Evolutionary conservation across 257 asterid genomes (phyloP), one percentile per base, ranked within the genome.

Genomic region (Cordia subcordata): DNA sequence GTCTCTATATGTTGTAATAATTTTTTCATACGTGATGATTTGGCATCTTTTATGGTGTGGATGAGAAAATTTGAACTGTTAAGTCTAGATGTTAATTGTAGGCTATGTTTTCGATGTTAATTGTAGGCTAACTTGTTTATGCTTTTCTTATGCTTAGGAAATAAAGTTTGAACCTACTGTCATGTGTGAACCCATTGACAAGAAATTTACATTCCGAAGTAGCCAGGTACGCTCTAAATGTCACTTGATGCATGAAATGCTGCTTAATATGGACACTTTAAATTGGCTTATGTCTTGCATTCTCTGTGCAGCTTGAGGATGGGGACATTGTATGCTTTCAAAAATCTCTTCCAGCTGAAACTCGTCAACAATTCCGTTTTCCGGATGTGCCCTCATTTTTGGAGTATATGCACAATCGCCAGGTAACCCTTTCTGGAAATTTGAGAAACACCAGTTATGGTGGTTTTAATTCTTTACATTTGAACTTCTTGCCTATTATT

Each of bases 271-370:
- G 35, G 35, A 6, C 35, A 14, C 59, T 64, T 69, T 58, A 12
- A 64, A 53, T 62, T 50, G 37, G 19, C n/a, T 44, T 67, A 64
- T 42, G 47, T 42, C 10, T 42, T 42, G 47, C 47, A 10, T 55
- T 67, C 66, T 35, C 49, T 39, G 47, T 42, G 15, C 80, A 84
- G 96, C 85, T 87, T 55, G 94, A 87, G 78, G 88, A 87, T 63
- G 96, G 96, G 60, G 96, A 87, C 49, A 77, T 87, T 60, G 69
- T 87, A 69, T 87, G 87, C 81, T 79, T 84, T 65, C 96, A 85
- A 69, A 87, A 81, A 66, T 63, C 81, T 35, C 77, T 76, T 67
- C 85, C 62, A 62, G 67, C 75, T 64, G 82, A 68, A 73, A 71
- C 58, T 55, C 69, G 64, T 63, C 85, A 81, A 27, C 75, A 75